Evolutionary conservation across 768 basidiomycete species (phyloP), one percentile per base, ranked within the genome.

Genomic region (Tricholoma furcatifolium): DNA sequence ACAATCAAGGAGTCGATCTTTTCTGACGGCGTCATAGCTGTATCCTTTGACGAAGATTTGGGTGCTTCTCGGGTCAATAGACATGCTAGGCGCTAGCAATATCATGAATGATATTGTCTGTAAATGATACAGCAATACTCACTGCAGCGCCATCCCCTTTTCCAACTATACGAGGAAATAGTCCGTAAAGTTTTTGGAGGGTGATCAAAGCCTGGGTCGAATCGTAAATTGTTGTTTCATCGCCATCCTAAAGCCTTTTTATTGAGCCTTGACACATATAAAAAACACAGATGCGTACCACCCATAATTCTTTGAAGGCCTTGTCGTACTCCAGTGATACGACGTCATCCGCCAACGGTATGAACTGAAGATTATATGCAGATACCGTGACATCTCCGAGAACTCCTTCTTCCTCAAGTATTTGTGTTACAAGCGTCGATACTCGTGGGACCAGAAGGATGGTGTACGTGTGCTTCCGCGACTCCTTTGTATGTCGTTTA

Each of bases 401-500:
- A 1, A 99, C 95, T n/a, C 96, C 97, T 63, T 97, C 90, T 65
- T 98, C 95, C 63, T 98, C 94, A 40, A 99, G 72, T 57, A 94
- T 85, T 51, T 86, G 82, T 31, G 84, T 82, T 47, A 95, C 91
- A 7, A 98, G 78, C 5, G 88, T 88, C 2, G 97, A 98, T 34
- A 82, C 75, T 36, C 95, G 79, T 8, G 97, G 97, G 0, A 94
- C 91, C 41, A 97, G 81, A 23, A 99, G 72, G 31, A 98, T 68
- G 20, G 88, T 95, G 68, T 91, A 98, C 23, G 83, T 83, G 62
- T 96, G 84, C 65, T 89, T 88, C 65, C 81, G 81, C 2, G 83
- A 79, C 59, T 89, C 81, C 53, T 79, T 74, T 20, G 79, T 80
- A 49, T 92, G 90, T 52, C 81, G 74, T 69, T 93, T 93, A 67